phyloP scores from a whole-genome alignment of 2,329 filamentous ascomycete genomes.

The Pseudocercospora pini-densiflorae region DNA sequence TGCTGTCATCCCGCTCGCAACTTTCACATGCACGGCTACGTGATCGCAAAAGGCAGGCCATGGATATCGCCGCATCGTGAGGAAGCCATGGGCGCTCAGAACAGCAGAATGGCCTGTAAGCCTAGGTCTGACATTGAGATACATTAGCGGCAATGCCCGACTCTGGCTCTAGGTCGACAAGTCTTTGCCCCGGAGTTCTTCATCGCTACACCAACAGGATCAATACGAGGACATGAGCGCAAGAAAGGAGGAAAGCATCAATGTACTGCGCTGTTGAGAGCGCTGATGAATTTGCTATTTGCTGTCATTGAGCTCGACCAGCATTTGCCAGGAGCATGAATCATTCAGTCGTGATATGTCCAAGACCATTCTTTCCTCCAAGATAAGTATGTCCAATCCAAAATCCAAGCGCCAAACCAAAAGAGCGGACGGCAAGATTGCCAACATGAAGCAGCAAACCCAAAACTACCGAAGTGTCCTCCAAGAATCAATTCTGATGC shows the following conservation, averaged over 20 bases:
- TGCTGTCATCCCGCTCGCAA: neutral
- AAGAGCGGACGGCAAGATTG: neutral
- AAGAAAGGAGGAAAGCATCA: neutral
- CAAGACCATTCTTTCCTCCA: neutral
- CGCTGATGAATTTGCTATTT: neutral
- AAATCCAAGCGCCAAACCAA: neutral
- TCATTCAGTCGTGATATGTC: slow-evolving; percentile 1
- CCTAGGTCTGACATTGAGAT: no score
- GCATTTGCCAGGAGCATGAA: neutral
- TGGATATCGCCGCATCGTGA: neutral
- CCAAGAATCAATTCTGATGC: neutral
- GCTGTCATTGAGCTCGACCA: neutral
- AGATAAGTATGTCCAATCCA: neutral
- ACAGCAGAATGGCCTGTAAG: neutral
- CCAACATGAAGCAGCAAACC: neutral
- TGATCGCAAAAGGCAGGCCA: neutral
- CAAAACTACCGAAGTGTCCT: neutral
- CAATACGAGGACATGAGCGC: neutral
- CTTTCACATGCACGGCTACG: neutral
- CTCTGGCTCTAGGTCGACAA: neutral
- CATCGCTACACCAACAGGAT: neutral
- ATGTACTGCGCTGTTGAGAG: neutral
- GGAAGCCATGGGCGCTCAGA: no score
- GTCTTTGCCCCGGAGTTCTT: neutral
- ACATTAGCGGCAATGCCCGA: no score